Percentiles rank a stretch among this genome's conserved stretches.
Evolutionary conservation across 192 early-diverging fungal genomes (phyloP).

Genomic region (Backusella psychrophila): DNA sequence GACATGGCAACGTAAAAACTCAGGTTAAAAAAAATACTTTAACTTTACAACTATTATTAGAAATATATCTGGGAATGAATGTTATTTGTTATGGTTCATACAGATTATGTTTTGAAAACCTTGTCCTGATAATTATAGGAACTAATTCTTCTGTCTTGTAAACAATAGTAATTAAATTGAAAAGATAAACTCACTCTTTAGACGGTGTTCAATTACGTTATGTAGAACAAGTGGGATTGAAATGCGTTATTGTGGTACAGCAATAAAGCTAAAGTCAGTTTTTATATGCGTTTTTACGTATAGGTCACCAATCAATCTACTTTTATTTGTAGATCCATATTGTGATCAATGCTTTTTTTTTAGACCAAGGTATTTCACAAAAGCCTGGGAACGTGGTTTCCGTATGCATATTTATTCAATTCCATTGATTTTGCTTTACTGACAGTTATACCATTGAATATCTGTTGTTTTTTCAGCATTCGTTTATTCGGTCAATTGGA

Average conservation of each 20-base stretch:
- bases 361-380: too few species aligned
- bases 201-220: too few species aligned
- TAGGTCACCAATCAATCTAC: too few species aligned
- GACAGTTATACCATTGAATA: too few species aligned
- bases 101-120: neutral
- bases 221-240: too few species aligned
- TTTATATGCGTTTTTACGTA: too few species aligned
- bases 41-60: neutral
- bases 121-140: neutral
- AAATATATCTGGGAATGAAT: neutral
- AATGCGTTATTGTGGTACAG: neutral
- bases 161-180: neutral
- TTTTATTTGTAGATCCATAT: too few species aligned
- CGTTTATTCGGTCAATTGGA: neutral
- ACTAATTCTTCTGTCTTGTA: neutral
- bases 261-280: neutral
- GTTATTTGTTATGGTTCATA: neutral
- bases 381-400: too few species aligned
- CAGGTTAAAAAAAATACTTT: neutral
- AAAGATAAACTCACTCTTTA: neutral
- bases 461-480: neutral
- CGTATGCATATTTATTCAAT: too few species aligned
- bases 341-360: too few species aligned
- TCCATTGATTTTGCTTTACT: too few species aligned
- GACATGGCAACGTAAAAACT: neutral